These are phyloP conservation scores for Myriangium duriaei DNA, from an alignment of 2,329 filamentous ascomycete species.

Conservation along the genomic window DNA sequence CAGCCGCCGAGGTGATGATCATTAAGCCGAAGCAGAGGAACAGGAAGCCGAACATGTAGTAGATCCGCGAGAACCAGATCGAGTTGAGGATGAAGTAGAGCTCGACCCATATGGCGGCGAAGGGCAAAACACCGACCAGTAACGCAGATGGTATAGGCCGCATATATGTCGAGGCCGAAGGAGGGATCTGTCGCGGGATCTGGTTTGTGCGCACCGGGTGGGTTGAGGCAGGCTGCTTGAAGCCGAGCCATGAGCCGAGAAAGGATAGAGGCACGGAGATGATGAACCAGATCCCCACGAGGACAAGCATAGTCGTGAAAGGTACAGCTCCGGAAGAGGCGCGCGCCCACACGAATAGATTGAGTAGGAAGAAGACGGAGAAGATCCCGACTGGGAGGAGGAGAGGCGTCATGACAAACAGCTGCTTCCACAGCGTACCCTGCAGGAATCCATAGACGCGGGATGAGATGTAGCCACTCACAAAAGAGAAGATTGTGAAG, in stretches of 20 bases:
- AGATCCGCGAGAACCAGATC: slow-evolving; percentile 97
- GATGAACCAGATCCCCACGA: slow-evolving; percentile 90
- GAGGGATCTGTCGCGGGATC: slow-evolving; percentile 92
- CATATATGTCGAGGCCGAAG: slow-evolving; percentile 61
- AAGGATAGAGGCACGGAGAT: slow-evolving; percentile 89
- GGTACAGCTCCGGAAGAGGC: slow-evolving; percentile 86
- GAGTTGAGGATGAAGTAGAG: slow-evolving; percentile 99
- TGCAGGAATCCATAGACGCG: slow-evolving; percentile 90
- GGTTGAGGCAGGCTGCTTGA: slow-evolving; percentile 57
- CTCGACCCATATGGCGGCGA: slow-evolving; percentile 94
- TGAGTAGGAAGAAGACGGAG: slow-evolving; percentile 76
- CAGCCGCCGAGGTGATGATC: slow-evolving; percentile 87
- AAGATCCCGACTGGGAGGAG: slow-evolving; percentile 83
- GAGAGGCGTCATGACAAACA: slow-evolving; percentile 77
- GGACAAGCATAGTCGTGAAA: slow-evolving; percentile 90
- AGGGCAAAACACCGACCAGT: slow-evolving; percentile 82
- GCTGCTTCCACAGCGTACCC: slow-evolving; percentile 87
- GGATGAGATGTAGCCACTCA: slow-evolving; percentile 81
- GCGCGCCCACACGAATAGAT: slow-evolving; percentile 93
- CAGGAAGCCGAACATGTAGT: slow-evolving; percentile 99
- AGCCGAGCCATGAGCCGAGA: slow-evolving; percentile 84
- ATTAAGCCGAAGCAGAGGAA: slow-evolving; percentile 96
- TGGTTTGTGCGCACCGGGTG: slow-evolving; percentile 90
- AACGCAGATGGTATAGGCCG: slow-evolving; percentile 81
- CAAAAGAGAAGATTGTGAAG: slow-evolving; percentile 83